Evolutionary conservation across 805 yeast species (phyloP).

Genomic region (Vanderwaltozyma verrucispora): DNA sequence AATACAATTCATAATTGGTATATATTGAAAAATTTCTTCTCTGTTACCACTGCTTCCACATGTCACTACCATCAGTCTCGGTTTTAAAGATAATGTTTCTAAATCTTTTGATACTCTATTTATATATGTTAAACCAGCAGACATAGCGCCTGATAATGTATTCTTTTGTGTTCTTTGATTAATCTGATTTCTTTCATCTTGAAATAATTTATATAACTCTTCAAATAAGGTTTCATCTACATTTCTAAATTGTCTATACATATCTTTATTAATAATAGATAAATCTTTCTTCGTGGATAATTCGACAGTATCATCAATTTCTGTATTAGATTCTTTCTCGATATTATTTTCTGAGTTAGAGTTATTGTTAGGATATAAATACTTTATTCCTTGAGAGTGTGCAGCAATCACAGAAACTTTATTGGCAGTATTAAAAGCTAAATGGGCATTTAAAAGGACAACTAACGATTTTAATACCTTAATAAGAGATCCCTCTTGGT

Average conservation of each 20-base stretch:
- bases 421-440: constrained; percentile 76
- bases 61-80: constrained; percentile 50
- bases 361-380: constrained; percentile 55
- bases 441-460: constrained; percentile 77
- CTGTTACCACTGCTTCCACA: constrained; percentile 47
- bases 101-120: constrained; percentile 51
- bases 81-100: constrained; percentile 37
- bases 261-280: constrained; percentile 40
- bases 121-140: constrained; percentile 71
- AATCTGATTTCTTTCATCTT: constrained; percentile 20
- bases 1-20: constrained; percentile 89
- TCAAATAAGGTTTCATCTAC: constrained; percentile 66
- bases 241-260: constrained; percentile 76
- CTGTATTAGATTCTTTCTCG: no score
- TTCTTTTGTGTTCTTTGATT: constrained; percentile 32
- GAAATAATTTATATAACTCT: constrained; percentile 41
- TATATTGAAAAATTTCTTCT: constrained; percentile 71
- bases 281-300: constrained; percentile 9
- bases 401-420: constrained; percentile 73
- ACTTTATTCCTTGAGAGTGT: constrained; percentile 56
- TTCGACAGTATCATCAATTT: neutral
- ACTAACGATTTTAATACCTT: constrained; percentile 55
- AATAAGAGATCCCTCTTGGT: constrained; percentile 30
- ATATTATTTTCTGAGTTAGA: no score
- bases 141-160: constrained; percentile 65